phyloP scores from a whole-genome alignment of 345 rosid genomes.

The Dipteronia sinensis region DNA sequence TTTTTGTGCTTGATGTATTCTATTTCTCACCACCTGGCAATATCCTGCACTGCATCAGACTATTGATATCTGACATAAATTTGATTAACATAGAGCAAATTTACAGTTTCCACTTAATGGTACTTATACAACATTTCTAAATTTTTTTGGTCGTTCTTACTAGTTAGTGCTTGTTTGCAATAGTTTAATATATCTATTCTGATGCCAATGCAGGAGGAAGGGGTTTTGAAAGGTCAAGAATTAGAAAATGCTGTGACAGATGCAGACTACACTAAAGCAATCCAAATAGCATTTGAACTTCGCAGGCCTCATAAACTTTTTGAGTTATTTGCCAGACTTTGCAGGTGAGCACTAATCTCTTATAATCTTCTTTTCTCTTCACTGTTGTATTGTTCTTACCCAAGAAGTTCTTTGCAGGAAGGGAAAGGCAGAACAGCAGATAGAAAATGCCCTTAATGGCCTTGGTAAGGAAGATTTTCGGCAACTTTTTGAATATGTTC shows the following conservation, averaged over 20 bases:
- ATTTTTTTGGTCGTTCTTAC: not conserved
- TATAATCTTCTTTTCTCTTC: constrained; percentile 2
- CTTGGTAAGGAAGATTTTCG: constrained; percentile 68
- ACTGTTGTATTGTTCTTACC: constrained; percentile 13
- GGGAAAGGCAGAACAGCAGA: constrained; percentile 51
- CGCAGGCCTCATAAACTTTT: constrained; percentile 80
- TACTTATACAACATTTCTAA: not conserved
- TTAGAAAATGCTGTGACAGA: constrained; percentile 85
- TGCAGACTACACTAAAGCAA: constrained; percentile 77
- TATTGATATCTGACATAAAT: not conserved
- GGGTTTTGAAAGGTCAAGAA: constrained; percentile 76
- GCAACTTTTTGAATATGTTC: constrained; percentile 71
- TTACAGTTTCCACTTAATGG: not conserved
- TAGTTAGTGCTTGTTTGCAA: not conserved
- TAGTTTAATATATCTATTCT: not conserved
- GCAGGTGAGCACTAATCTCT: constrained; percentile 54
- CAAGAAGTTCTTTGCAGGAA: constrained; percentile 50
- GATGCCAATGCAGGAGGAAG: constrained; percentile 64
- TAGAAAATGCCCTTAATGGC: constrained; percentile 64
- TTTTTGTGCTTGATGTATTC: not conserved
- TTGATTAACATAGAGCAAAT: not conserved
- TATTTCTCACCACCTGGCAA: not conserved
- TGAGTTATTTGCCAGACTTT: constrained; percentile 67
- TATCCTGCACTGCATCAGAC: not conserved
- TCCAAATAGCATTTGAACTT: constrained; percentile 83